Percentiles rank a stretch among this genome's conserved stretches.
Conservation (phyloP, 176 grass and related monocot species). For the Aegilops umbellulata region DNA sequence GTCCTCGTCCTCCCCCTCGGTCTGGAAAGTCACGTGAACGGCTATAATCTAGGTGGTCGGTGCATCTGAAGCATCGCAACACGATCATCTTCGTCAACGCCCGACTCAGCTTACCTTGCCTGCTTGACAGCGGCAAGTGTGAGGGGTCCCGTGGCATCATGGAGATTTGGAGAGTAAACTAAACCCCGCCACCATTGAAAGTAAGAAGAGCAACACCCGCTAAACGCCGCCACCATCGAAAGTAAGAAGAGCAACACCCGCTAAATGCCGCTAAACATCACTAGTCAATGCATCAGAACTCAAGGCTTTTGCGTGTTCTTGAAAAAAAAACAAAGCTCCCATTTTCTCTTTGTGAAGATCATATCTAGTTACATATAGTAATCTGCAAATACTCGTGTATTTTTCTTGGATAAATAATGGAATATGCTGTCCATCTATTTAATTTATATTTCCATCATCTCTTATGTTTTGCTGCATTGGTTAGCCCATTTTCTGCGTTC, state of each 20-base stretch:
- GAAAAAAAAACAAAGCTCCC: not conserved
- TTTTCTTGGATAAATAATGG: slow-evolving; percentile 8
- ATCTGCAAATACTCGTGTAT: not conserved
- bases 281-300: not conserved
- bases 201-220: no score
- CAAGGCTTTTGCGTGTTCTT: not conserved
- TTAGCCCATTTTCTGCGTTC: not conserved
- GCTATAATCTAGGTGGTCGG: no score
- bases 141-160: not conserved
- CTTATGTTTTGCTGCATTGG: not conserved
- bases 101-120: no score
- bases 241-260: no score
- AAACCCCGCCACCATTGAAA: no score
- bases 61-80: not conserved
- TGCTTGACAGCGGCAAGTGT: not conserved
- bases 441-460: not conserved
- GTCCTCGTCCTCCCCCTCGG: no score
- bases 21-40: no score
- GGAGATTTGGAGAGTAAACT: no score
- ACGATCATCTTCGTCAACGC: not conserved
- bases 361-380: slow-evolving; percentile 3
- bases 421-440: not conserved
- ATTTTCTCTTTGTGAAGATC: not conserved
- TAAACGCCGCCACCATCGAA: no score
- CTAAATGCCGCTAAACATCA: no score